Conservation (phyloP, 2,329 filamentous ascomycete genomes). For the Paracamarosporium sp. region DNA sequence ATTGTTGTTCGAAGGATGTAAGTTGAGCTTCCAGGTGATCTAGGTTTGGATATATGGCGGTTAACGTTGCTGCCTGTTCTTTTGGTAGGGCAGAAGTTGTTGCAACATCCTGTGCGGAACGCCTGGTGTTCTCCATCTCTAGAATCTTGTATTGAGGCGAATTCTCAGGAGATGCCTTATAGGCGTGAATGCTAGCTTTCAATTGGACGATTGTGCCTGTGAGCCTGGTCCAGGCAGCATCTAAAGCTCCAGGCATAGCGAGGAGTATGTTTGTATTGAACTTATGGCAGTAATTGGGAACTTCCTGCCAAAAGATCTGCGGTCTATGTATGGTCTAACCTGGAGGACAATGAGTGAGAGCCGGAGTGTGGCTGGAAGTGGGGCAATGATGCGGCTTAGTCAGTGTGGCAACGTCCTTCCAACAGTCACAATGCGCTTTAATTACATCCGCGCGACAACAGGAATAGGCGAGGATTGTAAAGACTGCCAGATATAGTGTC, state of each 20-base stretch:
- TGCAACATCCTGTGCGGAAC: not conserved
- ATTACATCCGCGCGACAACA: no score
- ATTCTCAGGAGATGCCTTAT: not conserved
- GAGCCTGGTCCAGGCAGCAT: not conserved
- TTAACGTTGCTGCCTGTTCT: not conserved
- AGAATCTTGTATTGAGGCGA: not conserved
- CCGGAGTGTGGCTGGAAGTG: not conserved
- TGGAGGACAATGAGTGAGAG: not conserved
- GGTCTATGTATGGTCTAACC: not conserved
- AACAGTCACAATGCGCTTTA: not conserved
- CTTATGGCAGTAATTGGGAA: not conserved
- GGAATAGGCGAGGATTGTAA: no score
- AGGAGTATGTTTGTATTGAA: not conserved
- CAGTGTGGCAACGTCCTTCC: not conserved
- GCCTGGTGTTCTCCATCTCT: not conserved
- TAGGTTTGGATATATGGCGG: not conserved
- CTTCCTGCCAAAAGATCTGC: not conserved
- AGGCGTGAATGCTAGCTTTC: not conserved
- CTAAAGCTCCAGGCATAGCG: not conserved
- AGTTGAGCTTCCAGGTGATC: not conserved
- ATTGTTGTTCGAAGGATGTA: not conserved
- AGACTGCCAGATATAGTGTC: no score
- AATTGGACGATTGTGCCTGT: constrained; percentile 2
- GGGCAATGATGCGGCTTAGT: not conserved
- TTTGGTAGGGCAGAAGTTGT: not conserved